Evolutionary conservation across 768 basidiomycete genomes (phyloP).

Genomic region (Podaxis sp.): DNA sequence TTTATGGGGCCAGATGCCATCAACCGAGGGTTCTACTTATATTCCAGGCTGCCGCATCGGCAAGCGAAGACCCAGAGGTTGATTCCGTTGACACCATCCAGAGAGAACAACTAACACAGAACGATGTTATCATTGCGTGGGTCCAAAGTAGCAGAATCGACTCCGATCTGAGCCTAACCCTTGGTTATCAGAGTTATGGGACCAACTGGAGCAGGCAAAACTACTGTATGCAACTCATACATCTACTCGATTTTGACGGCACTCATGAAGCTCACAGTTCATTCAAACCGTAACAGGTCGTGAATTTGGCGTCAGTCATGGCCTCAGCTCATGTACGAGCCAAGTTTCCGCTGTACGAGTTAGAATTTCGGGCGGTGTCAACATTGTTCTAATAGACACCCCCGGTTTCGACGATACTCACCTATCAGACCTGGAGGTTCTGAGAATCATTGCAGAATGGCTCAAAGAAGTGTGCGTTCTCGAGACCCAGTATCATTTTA

Average conservation of each 20-base stretch:
- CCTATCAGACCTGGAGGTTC: background rate
- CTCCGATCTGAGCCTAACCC: background rate
- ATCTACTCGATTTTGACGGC: background rate
- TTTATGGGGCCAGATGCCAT: too few species aligned
- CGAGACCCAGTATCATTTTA: too few species aligned
- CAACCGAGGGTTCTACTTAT: too few species aligned
- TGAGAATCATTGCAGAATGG: background rate
- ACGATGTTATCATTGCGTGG: background rate
- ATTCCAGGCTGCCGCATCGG: too few species aligned
- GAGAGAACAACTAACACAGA: background rate
- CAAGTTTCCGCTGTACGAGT: background rate
- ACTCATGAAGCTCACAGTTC: background rate
- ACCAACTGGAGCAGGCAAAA: background rate
- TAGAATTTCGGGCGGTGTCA: background rate
- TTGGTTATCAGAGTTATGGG: background rate
- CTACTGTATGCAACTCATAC: background rate
- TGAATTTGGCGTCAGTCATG: background rate
- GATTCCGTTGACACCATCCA: too few species aligned
- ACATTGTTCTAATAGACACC: background rate
- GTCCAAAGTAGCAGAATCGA: background rate
- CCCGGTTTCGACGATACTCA: conserved; percentile 2
- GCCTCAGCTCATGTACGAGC: background rate
- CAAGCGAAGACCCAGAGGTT: too few species aligned
- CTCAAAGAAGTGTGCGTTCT: too few species aligned
- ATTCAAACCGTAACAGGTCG: background rate